Conservation (phyloP, 129 eudicot genomes). For the Gnaphalium uliginosum region DNA sequence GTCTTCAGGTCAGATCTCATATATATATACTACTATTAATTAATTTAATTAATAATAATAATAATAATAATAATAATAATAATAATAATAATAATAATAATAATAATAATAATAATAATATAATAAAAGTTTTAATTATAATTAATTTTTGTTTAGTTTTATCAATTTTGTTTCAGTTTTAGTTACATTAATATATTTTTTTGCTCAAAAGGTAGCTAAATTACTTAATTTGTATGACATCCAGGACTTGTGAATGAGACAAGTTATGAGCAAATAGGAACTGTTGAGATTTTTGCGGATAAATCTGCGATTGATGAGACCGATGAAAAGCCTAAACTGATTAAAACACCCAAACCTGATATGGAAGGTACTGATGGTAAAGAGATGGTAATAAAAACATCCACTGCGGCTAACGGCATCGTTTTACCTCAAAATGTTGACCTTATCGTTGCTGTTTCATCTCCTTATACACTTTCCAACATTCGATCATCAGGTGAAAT, state of each 20-base stretch:
- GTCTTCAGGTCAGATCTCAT: no score
- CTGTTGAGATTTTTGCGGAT: conserved; percentile 13
- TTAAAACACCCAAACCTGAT: conserved; percentile 23
- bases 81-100: no score
- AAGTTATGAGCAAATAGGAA: conserved; percentile 21
- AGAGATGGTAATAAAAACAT: background rate
- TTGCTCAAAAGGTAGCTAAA: background rate
- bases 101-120: no score
- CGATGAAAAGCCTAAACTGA: conserved; percentile 33
- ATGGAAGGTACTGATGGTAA: background rate
- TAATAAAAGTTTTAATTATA: no score
- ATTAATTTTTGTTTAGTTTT: background rate
- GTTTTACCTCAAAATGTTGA: background rate
- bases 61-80: no score
- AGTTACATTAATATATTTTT: background rate
- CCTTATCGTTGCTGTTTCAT: background rate
- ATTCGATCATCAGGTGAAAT: conserved; percentile 18
- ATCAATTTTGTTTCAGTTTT: background rate
- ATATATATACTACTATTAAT: no score
- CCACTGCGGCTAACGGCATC: background rate
- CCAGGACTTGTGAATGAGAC: background rate
- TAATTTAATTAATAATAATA: no score
- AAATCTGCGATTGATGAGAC: no score
- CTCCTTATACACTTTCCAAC: background rate
- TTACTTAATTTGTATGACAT: background rate